Evolutionary conservation across 2,329 filamentous ascomycete genomes (phyloP), one percentile per base, ranked within the genome.

Genomic region (Colletotrichum liriopes): DNA sequence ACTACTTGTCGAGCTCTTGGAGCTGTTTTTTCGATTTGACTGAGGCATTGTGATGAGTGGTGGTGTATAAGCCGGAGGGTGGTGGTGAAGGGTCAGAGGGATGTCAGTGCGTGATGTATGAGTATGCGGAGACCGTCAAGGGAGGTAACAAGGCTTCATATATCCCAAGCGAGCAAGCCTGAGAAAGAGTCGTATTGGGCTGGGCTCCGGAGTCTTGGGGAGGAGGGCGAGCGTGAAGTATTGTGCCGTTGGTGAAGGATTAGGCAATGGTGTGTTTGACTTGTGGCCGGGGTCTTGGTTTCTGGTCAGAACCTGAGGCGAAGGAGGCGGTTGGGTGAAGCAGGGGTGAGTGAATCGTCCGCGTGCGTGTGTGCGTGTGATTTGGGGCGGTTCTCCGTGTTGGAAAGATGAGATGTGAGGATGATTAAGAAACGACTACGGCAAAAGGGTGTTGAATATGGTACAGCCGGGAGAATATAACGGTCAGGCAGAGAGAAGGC

Each of bases 1-100:
- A 72, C 82, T 83, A 67, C 80, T 82, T 70, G 82, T 80, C 63
- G 79, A 80, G 75, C 81, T 79, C 71, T 78, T 81, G 49, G 82
- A 83, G 70, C 79, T 77, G 72, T 81, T 77, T 76, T 81, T 81
- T 76, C 76, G 78, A 72, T 79, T 73, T 79, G 82, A 81, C 72
- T 78, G 78, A 78, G 76, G 69, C 77, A 80, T 81, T 68, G 75
- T 78, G 75, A 37, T 62, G 20, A 26, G 41, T 62, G 29, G 23
- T 47, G 20, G 37, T 61, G 59, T 60, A 41, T 52, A 39, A 37
- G 41, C 26, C 43, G 18, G 45, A 63, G 55, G 29, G 26, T 54
- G 62, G 54, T 43, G 23, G 23, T 58, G 26, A 60, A 59, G 49
- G 45, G 56, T 45, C 56, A 37, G 35, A 52, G 55, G 61, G 63